Evolutionary conservation across 306 rosid species (phyloP), one percentile per base, ranked within the genome.

Genomic region (Prunus mume): DNA sequence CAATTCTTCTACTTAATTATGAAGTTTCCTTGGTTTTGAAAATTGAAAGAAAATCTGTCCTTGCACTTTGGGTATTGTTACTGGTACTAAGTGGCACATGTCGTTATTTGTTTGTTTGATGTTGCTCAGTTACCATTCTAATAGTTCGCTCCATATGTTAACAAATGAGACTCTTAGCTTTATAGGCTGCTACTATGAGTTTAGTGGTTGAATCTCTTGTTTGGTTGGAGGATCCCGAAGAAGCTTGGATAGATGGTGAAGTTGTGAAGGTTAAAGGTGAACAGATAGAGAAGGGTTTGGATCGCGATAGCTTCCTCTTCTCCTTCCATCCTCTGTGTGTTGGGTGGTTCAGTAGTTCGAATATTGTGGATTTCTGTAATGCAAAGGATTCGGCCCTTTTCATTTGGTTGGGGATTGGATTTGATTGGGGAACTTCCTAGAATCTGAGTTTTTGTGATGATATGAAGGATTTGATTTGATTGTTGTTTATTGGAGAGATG

Each of bases 241-340:
- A 45, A 76, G 96, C 99, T 77, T 96, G 98, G 99, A 77, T 92
- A 68, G 98, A 96, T 78, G 99, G 99, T 27, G 97, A 92, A 81
- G 90, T 96, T 72, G 76, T 87, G 85, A 90, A 80, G 85, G 87
- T 93, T 79, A 84, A 86, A 9, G 93, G 96, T 27, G 93, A 86
- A 70, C 86, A 86, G 68, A 77, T 92, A 77, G 89, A 91, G 81
- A 97, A 27, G 28, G 28, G 3, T 27, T 27, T 27, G 28, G 28
- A 27, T 27, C 28, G 2, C 0, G 2, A 27, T 27, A 27, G 28
- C 28, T 27, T 27, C 28, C 28, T 27, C 28, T 27, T 27, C 2
- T 27, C 28, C 28, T 27, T 27, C 28, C 28, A 27, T 27, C 28
- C 28, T 27, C 28, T 27, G 28, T 2, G 3, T 2, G 28, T 27